phyloP scores from a whole-genome alignment of 441 rosid species.

The Hura crepitans region DNA sequence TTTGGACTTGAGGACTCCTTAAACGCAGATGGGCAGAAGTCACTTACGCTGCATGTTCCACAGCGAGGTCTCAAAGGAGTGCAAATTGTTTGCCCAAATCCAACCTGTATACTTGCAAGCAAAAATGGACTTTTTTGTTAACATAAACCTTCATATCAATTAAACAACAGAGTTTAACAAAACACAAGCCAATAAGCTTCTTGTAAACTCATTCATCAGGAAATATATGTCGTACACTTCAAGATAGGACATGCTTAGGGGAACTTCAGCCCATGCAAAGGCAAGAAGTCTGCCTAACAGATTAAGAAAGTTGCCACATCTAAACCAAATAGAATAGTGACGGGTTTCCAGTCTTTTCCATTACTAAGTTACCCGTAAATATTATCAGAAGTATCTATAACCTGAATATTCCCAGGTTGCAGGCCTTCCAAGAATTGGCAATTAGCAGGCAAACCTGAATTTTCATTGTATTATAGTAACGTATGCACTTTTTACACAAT shows the following conservation, averaged over 20 bases:
- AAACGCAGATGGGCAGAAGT: constrained; percentile 83
- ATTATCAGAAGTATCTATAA: neutral
- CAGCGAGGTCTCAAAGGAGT: constrained; percentile 81
- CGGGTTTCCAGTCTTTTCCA: neutral
- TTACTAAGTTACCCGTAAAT: neutral
- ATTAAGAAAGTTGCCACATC: neutral
- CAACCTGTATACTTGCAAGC: constrained; percentile 49
- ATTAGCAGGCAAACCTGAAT: neutral
- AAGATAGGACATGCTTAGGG: no score
- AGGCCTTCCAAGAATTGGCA: neutral
- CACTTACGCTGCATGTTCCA: constrained; percentile 51
- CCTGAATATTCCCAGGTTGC: neutral
- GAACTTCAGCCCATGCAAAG: neutral
- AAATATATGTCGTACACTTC: no score
- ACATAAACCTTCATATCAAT: neutral
- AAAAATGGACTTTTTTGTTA: neutral
- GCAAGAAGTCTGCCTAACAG: neutral
- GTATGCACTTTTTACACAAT: neutral
- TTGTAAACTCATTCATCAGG: no score
- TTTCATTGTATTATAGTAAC: neutral
- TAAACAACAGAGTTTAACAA: neutral
- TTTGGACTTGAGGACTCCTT: constrained; percentile 55
- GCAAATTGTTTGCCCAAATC: constrained; percentile 91
- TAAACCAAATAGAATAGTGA: neutral
- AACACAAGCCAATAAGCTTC: neutral